These are phyloP conservation scores for Triangularia setosa DNA, from an alignment of 2,329 filamentous ascomycete genomes.

Conservation along the genomic window DNA sequence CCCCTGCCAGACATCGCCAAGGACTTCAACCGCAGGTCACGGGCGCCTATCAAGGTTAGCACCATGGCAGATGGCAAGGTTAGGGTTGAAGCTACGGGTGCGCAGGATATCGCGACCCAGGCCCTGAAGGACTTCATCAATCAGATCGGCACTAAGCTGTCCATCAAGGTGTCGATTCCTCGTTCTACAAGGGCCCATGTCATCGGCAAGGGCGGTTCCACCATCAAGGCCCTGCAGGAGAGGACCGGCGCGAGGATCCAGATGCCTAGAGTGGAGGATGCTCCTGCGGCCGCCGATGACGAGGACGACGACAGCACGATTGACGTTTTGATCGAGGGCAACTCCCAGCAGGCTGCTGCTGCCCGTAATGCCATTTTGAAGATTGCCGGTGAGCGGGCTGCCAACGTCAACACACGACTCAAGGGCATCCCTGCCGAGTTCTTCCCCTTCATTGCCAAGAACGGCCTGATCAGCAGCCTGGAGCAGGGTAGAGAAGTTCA, in stretches of 20 bases:
- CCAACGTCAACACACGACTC: slow-evolving; percentile 76
- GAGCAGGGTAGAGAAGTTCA: slow-evolving; percentile 72
- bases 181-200: slow-evolving; percentile 81
- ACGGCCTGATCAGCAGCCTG: slow-evolving; percentile 62
- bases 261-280: slow-evolving; percentile 75
- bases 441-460: slow-evolving; percentile 89
- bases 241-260: slow-evolving; percentile 87
- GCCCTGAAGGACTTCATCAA: slow-evolving; percentile 85
- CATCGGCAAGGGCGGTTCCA: slow-evolving; percentile 86
- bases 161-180: slow-evolving; percentile 75
- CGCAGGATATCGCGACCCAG: slow-evolving; percentile 77
- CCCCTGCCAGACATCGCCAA: slow-evolving; percentile 80
- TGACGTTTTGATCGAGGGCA: slow-evolving; percentile 85
- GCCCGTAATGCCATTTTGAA: slow-evolving; percentile 79
- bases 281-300: slow-evolving; percentile 49
- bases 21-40: slow-evolving; percentile 88
- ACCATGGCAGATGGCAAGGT: slow-evolving; percentile 67
- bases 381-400: slow-evolving; percentile 82
- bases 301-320: slow-evolving; percentile 81
- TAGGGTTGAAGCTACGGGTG: slow-evolving; percentile 81
- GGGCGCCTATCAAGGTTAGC: slow-evolving; percentile 77
- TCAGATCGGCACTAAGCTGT: slow-evolving; percentile 83
- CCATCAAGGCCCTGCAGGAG: slow-evolving; percentile 85
- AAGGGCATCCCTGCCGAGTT: slow-evolving; percentile 85
- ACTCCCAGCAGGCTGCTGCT: slow-evolving; percentile 79